phyloP scores from a whole-genome alignment of 768 basidiomycete genomes.

The Suillus fuscotomentosus region DNA sequence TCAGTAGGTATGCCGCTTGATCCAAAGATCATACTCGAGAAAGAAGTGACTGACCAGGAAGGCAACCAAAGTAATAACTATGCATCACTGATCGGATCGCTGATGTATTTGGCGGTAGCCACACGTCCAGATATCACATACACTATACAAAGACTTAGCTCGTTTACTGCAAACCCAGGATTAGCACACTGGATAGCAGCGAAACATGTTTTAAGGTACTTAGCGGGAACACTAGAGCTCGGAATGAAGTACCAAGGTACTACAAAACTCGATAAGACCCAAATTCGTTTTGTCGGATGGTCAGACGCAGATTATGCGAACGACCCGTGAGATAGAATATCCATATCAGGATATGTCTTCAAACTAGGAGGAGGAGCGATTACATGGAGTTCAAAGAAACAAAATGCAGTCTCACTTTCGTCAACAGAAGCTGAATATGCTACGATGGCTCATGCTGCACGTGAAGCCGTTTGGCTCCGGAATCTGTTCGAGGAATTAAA shows the following conservation, averaged over 20 bases:
- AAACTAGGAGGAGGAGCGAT: constrained; percentile 28
- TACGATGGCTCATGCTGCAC: constrained; percentile 1
- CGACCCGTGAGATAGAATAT: constrained; percentile 13
- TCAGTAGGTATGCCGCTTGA: constrained; percentile 7
- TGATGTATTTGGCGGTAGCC: constrained; percentile 20
- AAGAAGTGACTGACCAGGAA: background rate
- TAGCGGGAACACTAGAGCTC: background rate
- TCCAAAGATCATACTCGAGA: background rate
- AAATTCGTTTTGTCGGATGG: constrained; percentile 13
- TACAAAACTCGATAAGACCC: background rate
- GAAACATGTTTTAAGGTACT: constrained; percentile 15
- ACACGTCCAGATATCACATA: constrained; percentile 8
- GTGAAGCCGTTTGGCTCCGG: constrained; percentile 13
- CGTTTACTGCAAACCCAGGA: constrained; percentile 8
- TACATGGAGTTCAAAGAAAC: constrained; percentile 31
- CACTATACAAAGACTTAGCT: constrained; percentile 4
- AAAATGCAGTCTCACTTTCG: constrained; percentile 21
- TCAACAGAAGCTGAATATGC: constrained; percentile 9
- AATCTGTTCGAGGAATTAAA: constrained; percentile 15
- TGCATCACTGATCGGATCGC: constrained; percentile 12
- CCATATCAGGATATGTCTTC: constrained; percentile 27
- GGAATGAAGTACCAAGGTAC: constrained; percentile 9
- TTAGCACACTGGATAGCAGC: constrained; percentile 11
- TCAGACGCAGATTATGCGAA: constrained; percentile 28
- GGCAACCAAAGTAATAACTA: background rate